Evolutionary conservation across 441 rosid genomes (phyloP), one percentile per base, ranked within the genome.

Genomic region (Codiaeum variegatum): DNA sequence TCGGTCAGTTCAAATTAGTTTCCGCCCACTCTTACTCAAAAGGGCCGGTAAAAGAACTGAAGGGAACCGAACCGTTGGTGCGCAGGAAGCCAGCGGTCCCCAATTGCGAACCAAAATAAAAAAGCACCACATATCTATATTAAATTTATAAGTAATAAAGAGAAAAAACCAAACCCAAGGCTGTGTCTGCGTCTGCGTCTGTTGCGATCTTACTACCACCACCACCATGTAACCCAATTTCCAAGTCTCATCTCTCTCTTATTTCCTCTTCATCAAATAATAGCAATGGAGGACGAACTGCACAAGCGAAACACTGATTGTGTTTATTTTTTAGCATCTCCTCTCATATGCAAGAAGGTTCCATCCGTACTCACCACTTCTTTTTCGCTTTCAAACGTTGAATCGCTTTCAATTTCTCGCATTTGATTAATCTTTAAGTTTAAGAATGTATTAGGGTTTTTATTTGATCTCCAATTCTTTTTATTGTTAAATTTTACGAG

Each of bases 291-390:
- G 62, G 82, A 81, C 12, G 84, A 81, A 68, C 51, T 70, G 72
- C 79, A 46, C 52, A 87, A 83, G 83, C 72, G 83, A 44, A 83
- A 84, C 80, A 88, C 88, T 38, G 90, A 88, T 75, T 88, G 92
- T 77, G 88, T 88, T 62, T 86, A 83, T 77, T 86, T 85, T 80
- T 68, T 88, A 55, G 92, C 92, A 31, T 88, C 90, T 70, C 92
- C 92, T 73, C 85, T 88, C 70, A 86, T 89, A 31, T 88, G 92
- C 89, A 85, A 84, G 70, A 88, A 86, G 89, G 90, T 88, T n/a
- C 34, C 56, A 9, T 26, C 24, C 18, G 12, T 13, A 46, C 51
- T 46, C 19, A n/a, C 56, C 56, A 4, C 15, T 15, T 23, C 1
- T 34, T 29, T 52, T 40, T 28, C 36, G 18, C 26, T 62, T 62